Evolutionary conservation across 106 monocot species (phyloP).

Genomic region (Platanthera zijinensis): DNA sequence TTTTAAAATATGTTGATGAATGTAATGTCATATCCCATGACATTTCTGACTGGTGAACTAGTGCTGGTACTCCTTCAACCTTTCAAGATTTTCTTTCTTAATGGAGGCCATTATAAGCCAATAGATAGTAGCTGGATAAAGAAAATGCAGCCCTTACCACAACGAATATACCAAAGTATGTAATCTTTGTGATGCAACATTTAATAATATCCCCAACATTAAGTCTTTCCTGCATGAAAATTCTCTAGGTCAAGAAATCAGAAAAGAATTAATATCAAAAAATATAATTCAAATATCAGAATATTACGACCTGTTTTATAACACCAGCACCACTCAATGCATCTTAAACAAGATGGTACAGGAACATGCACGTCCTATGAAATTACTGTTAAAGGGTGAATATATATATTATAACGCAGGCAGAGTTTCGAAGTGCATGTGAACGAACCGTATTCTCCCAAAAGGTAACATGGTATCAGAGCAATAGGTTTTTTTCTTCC

Average conservation of each 20-base stretch:
- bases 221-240: slow-evolving; percentile 60
- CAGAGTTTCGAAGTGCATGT: too few relatives aligned
- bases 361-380: not conserved
- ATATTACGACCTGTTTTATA: not conserved
- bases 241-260: not conserved
- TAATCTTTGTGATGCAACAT: slow-evolving; percentile 64
- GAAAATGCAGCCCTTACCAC: slow-evolving; percentile 41
- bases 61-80: slow-evolving; percentile 89
- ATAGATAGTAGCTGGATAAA: not conserved
- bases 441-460: too few relatives aligned
- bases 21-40: slow-evolving; percentile 83
- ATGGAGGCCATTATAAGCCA: slow-evolving; percentile 2
- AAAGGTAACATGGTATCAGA: too few relatives aligned
- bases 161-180: slow-evolving; percentile 95
- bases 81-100: slow-evolving; percentile 17
- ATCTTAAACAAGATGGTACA: not conserved
- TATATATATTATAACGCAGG: too few relatives aligned
- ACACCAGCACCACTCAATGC: not conserved
- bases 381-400: not conserved
- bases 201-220: slow-evolving; percentile 83
- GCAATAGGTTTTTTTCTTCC: too few relatives aligned
- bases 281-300: not conserved
- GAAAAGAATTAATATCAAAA: not conserved
- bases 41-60: slow-evolving; percentile 87
- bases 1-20: slow-evolving; percentile 59